Base-by-base conservation (phyloP, 495 filamentous ascomycete species). In the Staphylotrichum tortipilum region DNA sequence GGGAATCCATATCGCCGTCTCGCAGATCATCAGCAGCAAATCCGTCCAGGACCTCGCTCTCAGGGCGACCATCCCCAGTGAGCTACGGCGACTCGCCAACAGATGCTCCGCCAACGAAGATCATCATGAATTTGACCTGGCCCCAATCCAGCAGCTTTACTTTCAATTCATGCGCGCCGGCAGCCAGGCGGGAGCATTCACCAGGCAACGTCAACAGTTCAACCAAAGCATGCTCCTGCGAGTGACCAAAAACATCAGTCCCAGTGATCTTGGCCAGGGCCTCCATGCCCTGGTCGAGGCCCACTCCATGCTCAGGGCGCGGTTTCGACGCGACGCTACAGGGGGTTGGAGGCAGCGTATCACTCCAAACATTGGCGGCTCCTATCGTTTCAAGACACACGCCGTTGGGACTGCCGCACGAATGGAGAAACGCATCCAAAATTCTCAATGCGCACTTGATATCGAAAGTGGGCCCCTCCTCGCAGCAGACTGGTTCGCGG, bases 261-360 rank as follows among this genome's bases (percentile, higher is more conserved):
- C 69, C 6, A 10, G 52, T 1, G 58, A 64, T 0, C 47, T 83
- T 0, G 55, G 50, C 1, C 58, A 59, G 23, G 75, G 70, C 4
- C 53, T 80, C 18, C 68, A 77, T 21, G 69, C 68, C 0, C 58
- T 85, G 17, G 66, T 83, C 4, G 54, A 58, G 3, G 70, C 72
- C 0, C 82, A 85, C 52, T 77, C 80, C 0, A 84, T 85, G 81
- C 71, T 85, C 10, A 71, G 80, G 3, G 75, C 76, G 12, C 71
- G 80, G 3, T 82, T 81, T 55, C 56, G 59, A 3, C 54, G 62
- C 9, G 40, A 57, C 19, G 55, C 51, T 22, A 49, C 47, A 0
- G 49, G 15, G n/a, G 41, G 31, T 19, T 63, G 63, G 63, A 54
- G 54, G 3, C 62, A 65, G 42, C 76, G 45, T 6, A 52, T 66